Evolutionary conservation across 805 yeast genomes (phyloP), one percentile per base, ranked within the genome.

Genomic region (Teunomyces barrocoloradensis): DNA sequence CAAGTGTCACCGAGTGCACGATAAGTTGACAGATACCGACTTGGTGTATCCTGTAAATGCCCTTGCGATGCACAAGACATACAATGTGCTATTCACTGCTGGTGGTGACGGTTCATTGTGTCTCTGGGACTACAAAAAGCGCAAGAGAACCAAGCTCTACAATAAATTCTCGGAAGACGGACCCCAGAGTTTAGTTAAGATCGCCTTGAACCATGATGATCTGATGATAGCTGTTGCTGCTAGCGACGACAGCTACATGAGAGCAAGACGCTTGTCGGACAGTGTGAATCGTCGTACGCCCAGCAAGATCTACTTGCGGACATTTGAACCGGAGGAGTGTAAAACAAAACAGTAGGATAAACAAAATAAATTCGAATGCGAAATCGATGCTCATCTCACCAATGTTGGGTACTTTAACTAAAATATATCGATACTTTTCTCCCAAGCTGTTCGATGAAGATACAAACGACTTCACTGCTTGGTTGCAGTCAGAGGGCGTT

Each of bases 1-100:
- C 72, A 82, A 89, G 57, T 85, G 96, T 51, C 97, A 89, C 63
- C 66, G 96, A 28, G 47, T 52, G 23, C 63, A 71, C 39, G 70
- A 73, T 44, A 56, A 60, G 38, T 43, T 47, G 2, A 54, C 67
- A 3, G 79, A 73, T 37, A 68, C 69, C 6, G 87, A 81, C 48
- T 63, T 77, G 32, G 84, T 78, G 10, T 71, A 68, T 42, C 81
- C 84, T 1, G 80, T 80, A 6, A 79, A 80, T 44, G 67, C 76
- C 2, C 55, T 80, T 2, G 69, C 66, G 4, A 77, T 79, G 50
- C 71, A 75, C 44, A 66, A 71, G 0, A 43, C 44, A 12, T 51
- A 64, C 44, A 59, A 64, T 33, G 66, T 75, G 1, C 66, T 80
- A 13, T 77, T 75, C 55, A 77, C 84, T 0, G 77, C 75, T 0